Evolutionary conservation across 371 early-diverging fungal species (phyloP), one percentile per base, ranked within the genome.

Genomic region (Rhizopus microsporus): DNA sequence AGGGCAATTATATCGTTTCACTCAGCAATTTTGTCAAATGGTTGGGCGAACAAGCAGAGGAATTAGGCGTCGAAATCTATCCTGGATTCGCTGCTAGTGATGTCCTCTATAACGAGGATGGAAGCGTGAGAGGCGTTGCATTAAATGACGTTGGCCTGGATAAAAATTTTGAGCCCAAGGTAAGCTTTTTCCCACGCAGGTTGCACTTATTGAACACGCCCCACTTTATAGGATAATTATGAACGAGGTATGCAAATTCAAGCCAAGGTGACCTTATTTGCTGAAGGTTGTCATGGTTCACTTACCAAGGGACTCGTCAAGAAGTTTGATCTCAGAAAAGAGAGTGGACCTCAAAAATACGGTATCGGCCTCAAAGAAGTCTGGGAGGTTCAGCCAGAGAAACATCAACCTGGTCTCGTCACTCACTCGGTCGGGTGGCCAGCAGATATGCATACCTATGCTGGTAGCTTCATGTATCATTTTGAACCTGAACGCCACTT

Each of bases 331-430:
- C 78, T 98, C 61, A 84, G 99, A 35, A 84, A 92, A 54, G 90
- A 95, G 55, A 77, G 81, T 58, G 81, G 88, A 44, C 89, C 82
- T 47, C 88, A 88, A 55, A 95, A 96, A 5, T 98, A 98, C 62
- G 99, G 93, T 16, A 84, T 98, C 52, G 99, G 99, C 17, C 67
- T 98, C 47, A 98, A 98, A 80, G 99, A 98, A 77, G 96, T 96
- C 52, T 98, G 99, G 99, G 97, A 98, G 74, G 76, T 98, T 7
- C 87, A 86, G 47, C 90, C 91, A 5, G 85, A 80, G 33, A 95
- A 97, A 65, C 93, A 93, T 66, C 64, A 90, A 35, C 88, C 92
- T 1, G 99, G 99, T 30, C 82, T 88, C 13, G 90, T 94, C 30
- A 68, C 87, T 35, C 99, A 98, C 67, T 85, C 94, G 6, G 68